Base-by-base conservation (phyloP, 2,329 filamentous ascomycete species). In the Chaetomium olivaceum region DNA sequence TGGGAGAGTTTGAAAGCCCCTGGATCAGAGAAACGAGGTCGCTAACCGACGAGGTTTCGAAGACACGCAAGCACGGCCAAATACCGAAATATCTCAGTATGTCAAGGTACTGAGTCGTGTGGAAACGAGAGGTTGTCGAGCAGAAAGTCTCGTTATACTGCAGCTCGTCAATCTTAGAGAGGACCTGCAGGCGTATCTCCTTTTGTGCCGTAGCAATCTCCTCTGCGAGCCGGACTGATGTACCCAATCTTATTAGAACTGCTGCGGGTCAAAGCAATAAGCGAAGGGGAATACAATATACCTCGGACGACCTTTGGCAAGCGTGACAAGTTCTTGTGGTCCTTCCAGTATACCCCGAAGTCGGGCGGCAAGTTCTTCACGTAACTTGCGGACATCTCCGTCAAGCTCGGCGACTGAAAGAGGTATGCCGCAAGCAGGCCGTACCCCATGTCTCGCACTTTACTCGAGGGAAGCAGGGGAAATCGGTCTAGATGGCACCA, bases 401-500 rank as follows among this genome's bases (percentile, higher is more conserved):
- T 5, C 4, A 58, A 19, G 16, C 29, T 8, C 7, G 61, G 61
- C 21, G 61, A 63, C n/a, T 9, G 54, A 23, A 63, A 63, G n/a
- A 63, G 61, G 16, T 51, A 63, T 1, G 61, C 61, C 8, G 46
- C 61, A 5, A 63, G 61, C 12, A 63, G 16, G 1, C 51, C 54
- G 6, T 58, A 63, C 1, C 61, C 61, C 36, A 58, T 63, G 9
- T 58, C 61, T n/a, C 29, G 21, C 1, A 55, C 2, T 14, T 29
- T 21, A 3, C 8, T 3, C 0, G 2, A 6, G 0, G 16, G 1
- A 4, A 23, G 4, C 11, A 63, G 23, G 21, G 61, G 54, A 27
- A 58, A 63, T 19, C 16, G 27, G 21, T 29, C 9, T 2, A n/a
- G 27, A 14, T 58, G 9, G 54, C 54, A 63, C 61, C 61, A 58